Conservation (phyloP, 2,329 filamentous ascomycete species). For the Scortechinia acanthostroma region DNA sequence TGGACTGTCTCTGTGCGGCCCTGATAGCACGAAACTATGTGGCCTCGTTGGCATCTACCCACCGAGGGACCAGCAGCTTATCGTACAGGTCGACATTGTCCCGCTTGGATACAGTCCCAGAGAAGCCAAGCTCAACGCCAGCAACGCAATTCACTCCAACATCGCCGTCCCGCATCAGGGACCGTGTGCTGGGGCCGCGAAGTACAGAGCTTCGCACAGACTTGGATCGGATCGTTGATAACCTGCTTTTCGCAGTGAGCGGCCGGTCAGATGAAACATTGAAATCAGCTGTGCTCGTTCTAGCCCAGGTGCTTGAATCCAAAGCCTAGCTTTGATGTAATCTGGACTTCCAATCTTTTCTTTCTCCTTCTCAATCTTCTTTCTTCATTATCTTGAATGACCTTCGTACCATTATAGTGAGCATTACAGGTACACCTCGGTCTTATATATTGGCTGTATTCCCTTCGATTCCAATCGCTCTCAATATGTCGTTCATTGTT, state of each 20-base stretch:
- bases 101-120: neutral
- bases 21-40: constrained; percentile 26
- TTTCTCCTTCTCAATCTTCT: neutral
- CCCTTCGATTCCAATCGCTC: too few relatives aligned
- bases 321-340: constrained; percentile 14
- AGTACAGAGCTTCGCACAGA: constrained; percentile 16
- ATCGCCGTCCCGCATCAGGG: constrained; percentile 18
- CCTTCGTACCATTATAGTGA: too few relatives aligned
- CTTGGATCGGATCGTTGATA: constrained; percentile 22
- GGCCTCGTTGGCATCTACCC: constrained; percentile 14
- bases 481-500: too few relatives aligned
- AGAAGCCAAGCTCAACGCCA: neutral
- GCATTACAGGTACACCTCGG: too few relatives aligned
- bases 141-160: constrained; percentile 10
- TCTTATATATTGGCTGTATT: too few relatives aligned
- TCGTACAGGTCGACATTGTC: neutral
- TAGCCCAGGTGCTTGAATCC: constrained; percentile 24
- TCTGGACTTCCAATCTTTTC: neutral
- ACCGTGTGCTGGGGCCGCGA: constrained; percentile 17
- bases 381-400: too few relatives aligned
- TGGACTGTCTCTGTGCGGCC: constrained; percentile 23
- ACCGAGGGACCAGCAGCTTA: constrained; percentile 12
- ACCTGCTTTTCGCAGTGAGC: constrained; percentile 21
- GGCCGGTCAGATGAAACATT: constrained; percentile 20
- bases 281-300: constrained; percentile 23